A percentile compares a stretch with the other conserved stretches of the same genome.
phyloP scores from a whole-genome alignment of 192 early-diverging fungal species.

The Coemansia sp. region DNA sequence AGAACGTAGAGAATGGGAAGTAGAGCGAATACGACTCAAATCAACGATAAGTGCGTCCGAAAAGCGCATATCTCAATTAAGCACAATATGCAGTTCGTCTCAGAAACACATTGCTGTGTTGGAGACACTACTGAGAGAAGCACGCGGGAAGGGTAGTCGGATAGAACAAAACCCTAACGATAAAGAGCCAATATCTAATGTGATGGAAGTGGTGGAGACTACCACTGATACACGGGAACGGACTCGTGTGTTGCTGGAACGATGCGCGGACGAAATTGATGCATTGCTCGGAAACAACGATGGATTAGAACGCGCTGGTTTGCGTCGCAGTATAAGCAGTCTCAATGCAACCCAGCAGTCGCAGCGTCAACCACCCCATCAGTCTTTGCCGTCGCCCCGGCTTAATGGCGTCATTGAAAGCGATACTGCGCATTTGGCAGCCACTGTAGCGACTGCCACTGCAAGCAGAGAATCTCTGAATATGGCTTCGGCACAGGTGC shows the following conservation, averaged over 20 bases:
- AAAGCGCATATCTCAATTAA: constrained; percentile 37
- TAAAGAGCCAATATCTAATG: not conserved
- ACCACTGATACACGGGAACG: constrained; percentile 18
- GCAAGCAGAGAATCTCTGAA: constrained; percentile 1
- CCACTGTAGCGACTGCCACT: not conserved
- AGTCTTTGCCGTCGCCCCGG: not conserved
- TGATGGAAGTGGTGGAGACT: constrained; percentile 16
- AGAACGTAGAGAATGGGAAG: constrained; percentile 45
- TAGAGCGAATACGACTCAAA: constrained; percentile 48
- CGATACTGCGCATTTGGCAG: not conserved
- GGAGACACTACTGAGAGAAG: constrained; percentile 19
- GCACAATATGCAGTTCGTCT: constrained; percentile 18
- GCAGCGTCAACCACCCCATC: not conserved
- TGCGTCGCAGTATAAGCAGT: constrained; percentile 3
- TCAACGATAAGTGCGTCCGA: constrained; percentile 34
- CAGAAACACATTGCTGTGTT: constrained; percentile 33
- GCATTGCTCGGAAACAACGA: constrained; percentile 11
- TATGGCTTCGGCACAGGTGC: constrained; percentile 11
- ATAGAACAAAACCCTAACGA: not conserved
- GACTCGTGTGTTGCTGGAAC: constrained; percentile 25
- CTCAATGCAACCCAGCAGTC: not conserved
- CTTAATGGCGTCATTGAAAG: constrained; percentile 33
- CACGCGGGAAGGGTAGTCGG: not conserved
- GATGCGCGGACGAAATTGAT: constrained; percentile 41
- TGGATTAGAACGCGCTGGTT: not conserved